These are phyloP conservation scores for Wickerhamomyces xylosicus DNA, from an alignment of 805 yeast species.

Conservation along the genomic window DNA sequence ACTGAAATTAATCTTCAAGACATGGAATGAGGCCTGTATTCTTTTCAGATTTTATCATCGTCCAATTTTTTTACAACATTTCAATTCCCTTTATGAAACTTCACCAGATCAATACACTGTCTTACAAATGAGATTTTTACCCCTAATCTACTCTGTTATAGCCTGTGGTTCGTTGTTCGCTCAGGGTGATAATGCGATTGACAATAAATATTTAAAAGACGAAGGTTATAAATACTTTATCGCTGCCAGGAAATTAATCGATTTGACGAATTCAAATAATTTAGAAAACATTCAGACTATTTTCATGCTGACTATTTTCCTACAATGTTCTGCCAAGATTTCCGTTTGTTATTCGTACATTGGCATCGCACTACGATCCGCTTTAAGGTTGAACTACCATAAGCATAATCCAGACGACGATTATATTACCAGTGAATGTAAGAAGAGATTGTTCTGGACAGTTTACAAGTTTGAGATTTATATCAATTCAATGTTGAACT, in stretches of 20 bases:
- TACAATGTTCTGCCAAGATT: conserved; percentile 83
- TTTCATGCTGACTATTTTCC: conserved; percentile 74
- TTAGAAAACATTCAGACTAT: conserved; percentile 77
- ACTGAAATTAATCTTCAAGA: conserved; percentile 57
- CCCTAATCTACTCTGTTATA: conserved; percentile 72
- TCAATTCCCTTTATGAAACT: conserved; percentile 66
- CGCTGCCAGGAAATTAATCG: conserved; percentile 78
- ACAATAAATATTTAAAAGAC: conserved; percentile 27
- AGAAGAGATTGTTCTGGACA: conserved; percentile 82
- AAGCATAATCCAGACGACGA: conserved; percentile 36
- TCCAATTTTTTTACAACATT: conserved; percentile 66
- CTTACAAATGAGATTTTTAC: conserved; percentile 70
- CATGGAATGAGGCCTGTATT: conserved; percentile 83
- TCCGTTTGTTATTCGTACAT: conserved; percentile 88
- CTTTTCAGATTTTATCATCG: conserved; percentile 80
- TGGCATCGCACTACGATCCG: conserved; percentile 82
- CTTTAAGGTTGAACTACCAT: conserved; percentile 78
- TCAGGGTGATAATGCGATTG: conserved; percentile 22
- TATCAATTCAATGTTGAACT: conserved; percentile 79
- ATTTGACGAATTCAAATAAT: conserved; percentile 79
- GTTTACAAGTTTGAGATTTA: conserved; percentile 87
- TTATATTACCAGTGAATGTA: conserved; percentile 72
- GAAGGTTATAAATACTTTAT: conserved; percentile 80
- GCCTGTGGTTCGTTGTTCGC: conserved; percentile 81
- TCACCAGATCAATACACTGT: conserved; percentile 70